These are phyloP conservation scores for Torulaspora microellipsoides DNA, from an alignment of 805 yeast genomes.

Conservation along the genomic window DNA sequence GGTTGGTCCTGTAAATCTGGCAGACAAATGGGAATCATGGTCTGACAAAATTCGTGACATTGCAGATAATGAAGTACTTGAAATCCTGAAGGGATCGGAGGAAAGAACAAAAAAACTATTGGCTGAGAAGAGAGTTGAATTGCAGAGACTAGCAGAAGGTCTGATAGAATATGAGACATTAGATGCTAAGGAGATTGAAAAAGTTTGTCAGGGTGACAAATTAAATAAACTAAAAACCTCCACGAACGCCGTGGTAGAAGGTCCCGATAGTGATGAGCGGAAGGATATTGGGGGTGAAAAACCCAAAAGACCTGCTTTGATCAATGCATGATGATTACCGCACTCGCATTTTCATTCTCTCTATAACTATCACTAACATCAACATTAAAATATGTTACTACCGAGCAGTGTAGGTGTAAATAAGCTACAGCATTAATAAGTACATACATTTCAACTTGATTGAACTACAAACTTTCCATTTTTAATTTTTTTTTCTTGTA, in stretches of 20 bases:
- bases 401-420: slow-evolving; percentile 11
- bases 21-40: slow-evolving; percentile 95
- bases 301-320: slow-evolving; percentile 30
- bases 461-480: slow-evolving; percentile 2
- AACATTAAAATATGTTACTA: slow-evolving; percentile 3
- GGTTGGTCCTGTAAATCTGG: slow-evolving; percentile 86
- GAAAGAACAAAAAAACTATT: slow-evolving; percentile 70
- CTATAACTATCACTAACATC: neutral
- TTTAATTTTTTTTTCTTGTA: neutral
- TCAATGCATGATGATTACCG: slow-evolving; percentile 21
- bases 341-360: neutral
- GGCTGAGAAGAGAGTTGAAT: slow-evolving; percentile 56
- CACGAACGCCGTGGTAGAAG: slow-evolving; percentile 71
- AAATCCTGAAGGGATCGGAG: slow-evolving; percentile 68
- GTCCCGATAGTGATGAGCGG: slow-evolving; percentile 44
- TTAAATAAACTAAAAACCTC: slow-evolving; percentile 63
- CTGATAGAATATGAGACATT: slow-evolving; percentile 92
- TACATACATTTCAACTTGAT: slow-evolving; percentile 6
- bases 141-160: slow-evolving; percentile 87
- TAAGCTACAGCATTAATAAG: slow-evolving; percentile 9
- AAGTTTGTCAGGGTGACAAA: slow-evolving; percentile 74
- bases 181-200: slow-evolving; percentile 85
- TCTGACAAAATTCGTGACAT: slow-evolving; percentile 79
- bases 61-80: slow-evolving; percentile 90
- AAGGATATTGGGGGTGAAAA: slow-evolving; percentile 36